Base-by-base conservation (phyloP, 2,329 filamentous ascomycete species). In the Eutypella sp. region DNA sequence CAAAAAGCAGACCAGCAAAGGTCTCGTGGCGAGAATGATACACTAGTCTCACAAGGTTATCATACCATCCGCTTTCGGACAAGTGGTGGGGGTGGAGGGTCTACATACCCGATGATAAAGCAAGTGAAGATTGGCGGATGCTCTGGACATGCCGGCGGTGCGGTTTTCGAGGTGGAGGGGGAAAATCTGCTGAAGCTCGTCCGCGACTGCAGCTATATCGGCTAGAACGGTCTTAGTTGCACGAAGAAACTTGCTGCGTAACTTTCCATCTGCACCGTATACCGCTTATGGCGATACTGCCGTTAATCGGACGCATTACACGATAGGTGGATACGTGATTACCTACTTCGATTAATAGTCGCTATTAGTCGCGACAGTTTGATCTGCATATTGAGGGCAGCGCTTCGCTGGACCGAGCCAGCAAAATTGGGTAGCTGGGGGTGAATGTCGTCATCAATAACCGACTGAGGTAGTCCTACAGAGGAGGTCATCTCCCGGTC, bases 401-500 rank as follows among this genome's bases (percentile, higher is more conserved):
- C 54, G 0, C 53, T 55, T 3, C 63, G 47, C 7, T 62, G 57
- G 0, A 47, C 19, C 0, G 58, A 61, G 1, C 61, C 64, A 0
- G 49, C 50, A 15, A 62, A 66, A 2, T 55, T 53, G 0, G 64
- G 64, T 1, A 67, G 53, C 24, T 66, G 63, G 1, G 72, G 69
- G 7, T 70, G 65, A 0, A 81, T 68, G 36, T 79, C 72, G n/a
- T 76, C 69, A 33, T 78, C 74, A 18, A 65, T 62, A 2, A 79
- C 64, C 0, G 72, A 70, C 39, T 72, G 67, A 0, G 76, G 75
- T 0, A 76, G 49, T 0, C 76, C 76, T 70, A 78, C 75, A 2
- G 78, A 50, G 0, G 73, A 74, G 1, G 73, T 74, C 67, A 78
- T 75, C 50, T 78, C 69, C 2, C 75, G 67, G 44, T 79, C 75